These are phyloP conservation scores for Auricularia auricula-judae DNA, from an alignment of 768 basidiomycete genomes.

Conservation along the genomic window DNA sequence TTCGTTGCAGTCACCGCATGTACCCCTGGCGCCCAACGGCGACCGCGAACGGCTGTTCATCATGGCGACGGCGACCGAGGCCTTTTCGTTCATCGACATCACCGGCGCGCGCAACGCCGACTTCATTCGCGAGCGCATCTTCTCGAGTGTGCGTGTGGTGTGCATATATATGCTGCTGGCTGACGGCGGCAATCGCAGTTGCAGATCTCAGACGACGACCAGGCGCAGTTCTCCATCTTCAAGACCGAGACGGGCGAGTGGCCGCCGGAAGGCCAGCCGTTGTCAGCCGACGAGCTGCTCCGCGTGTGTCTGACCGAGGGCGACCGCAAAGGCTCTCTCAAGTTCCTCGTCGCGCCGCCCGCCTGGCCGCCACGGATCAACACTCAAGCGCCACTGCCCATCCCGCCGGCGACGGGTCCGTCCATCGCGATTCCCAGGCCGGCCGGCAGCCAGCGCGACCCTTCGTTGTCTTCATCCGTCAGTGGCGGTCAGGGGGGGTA, in stretches of 20 bases:
- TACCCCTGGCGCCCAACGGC: background rate
- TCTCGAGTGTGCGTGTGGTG: slow-evolving; percentile 49
- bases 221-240: slow-evolving; percentile 66
- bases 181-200: slow-evolving; percentile 31
- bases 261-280: slow-evolving; percentile 48
- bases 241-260: slow-evolving; percentile 77
- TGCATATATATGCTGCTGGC: background rate
- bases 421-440: background rate
- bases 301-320: slow-evolving; percentile 60
- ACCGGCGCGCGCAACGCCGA: slow-evolving; percentile 51
- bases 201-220: slow-evolving; percentile 76
- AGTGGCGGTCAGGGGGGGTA: background rate
- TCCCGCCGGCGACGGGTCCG: background rate
- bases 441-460: background rate
- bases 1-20: background rate
- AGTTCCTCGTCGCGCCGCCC: slow-evolving; percentile 50
- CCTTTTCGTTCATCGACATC: slow-evolving; percentile 42
- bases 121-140: slow-evolving; percentile 70
- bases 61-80: slow-evolving; percentile 6
- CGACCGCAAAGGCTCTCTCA: slow-evolving; percentile 71
- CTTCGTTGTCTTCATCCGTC: background rate
- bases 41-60: slow-evolving; percentile 1
- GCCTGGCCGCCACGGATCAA: background rate
- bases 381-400: slow-evolving; percentile 4
- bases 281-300: slow-evolving; percentile 60